Base-by-base conservation (phyloP, 2,329 filamentous ascomycete species). In the Raffaelea ambrosiae region DNA sequence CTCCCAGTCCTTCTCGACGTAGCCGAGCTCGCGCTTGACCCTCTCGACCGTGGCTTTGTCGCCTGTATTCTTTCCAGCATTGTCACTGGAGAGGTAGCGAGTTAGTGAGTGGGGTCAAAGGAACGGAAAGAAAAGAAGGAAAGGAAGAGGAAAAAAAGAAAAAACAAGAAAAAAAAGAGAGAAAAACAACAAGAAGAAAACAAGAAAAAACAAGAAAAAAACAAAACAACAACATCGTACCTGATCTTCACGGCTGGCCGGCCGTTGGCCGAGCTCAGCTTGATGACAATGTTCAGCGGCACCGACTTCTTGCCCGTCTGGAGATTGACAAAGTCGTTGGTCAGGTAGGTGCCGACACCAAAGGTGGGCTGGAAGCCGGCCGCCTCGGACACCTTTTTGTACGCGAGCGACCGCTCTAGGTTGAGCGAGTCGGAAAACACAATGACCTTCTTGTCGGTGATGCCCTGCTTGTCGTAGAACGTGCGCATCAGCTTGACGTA, bases 251-350 rank as follows among this genome's bases (percentile, higher is more conserved):
- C 81, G 3, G 93, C 90, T 0, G 84, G 79, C 42, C 83, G 79
- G 5, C 90, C 90, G 14, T 73, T 79, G 0, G 89, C 93, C 10
- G 87, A 89, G 53, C 87, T 88, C 51, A 98, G 76, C 69, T 98
- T 98, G 69, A 98, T 96, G 56, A 98, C 93, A 58, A 98, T 98
- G 60, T 98, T 98, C 47, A 98, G 70, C 0, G 93, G 93, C 16
- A 83, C 80, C 1, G 90, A 96, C 67, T 96, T 97, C 56, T 81
- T 81, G 36, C 83, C 83, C 1, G 83, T 86, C 33, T 74, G 80
- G 51, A 77, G 69, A 54, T 85, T 79, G n/a, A 69, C 70, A 63
- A 93, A 98, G 65, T 98, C 93, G 60, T 98, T 96, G 4, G 93
- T 98, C 58, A 98, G 76, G 66, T 88, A 97, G 0, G 93, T 98